Evolutionary conservation across 805 yeast species (phyloP), one percentile per base, ranked within the genome.

Genomic region (Saccharomycopsis lassenensis): DNA sequence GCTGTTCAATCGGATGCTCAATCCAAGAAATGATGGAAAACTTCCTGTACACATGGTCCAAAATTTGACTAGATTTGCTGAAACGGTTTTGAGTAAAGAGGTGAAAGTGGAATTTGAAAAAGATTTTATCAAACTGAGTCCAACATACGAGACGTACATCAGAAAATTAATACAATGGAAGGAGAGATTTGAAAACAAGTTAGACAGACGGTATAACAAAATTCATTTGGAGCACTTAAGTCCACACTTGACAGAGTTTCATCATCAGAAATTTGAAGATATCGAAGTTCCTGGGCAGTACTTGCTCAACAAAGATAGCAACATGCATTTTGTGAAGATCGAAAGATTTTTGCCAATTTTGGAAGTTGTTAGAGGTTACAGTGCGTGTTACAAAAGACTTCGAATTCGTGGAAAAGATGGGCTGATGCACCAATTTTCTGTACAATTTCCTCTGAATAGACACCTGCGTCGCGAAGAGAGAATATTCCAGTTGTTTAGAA

Each of bases 261-360:
- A 91, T 58, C 95, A 91, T 55, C 97, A 91, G 56, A 89, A 86
- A 58, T 91, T 91, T 53, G 99, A 91, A 55, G 98, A 91, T 33
- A 84, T 91, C 40, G 98, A 91, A 55, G 77, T 91, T 40, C 98
- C 98, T 0, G 98, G 99, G 1, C 99, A 91, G 54, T 91, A 91
- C 52, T 62, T 87, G 52, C 64, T 85, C 61, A 82, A 84, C 55
- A 81, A 78, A 54, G 97, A 89, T 50, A 85, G 70, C 56, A 89
- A 84, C 53, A 57, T 72, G n/a, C 95, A 89, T 55, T 93, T 91
- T 55, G 71, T 85, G 33, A 91, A 91, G 65, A 83, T 91, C 50
- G 96, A 86, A 45, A 67, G 98, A 40, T 93, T 91, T 59, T 60
- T 91, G 55, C 93, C 97, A 2, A 74, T 83, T 0, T 73, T 91